phyloP scores from a whole-genome alignment of 2,329 filamentous ascomycete species.

The Penicillium sp. region DNA sequence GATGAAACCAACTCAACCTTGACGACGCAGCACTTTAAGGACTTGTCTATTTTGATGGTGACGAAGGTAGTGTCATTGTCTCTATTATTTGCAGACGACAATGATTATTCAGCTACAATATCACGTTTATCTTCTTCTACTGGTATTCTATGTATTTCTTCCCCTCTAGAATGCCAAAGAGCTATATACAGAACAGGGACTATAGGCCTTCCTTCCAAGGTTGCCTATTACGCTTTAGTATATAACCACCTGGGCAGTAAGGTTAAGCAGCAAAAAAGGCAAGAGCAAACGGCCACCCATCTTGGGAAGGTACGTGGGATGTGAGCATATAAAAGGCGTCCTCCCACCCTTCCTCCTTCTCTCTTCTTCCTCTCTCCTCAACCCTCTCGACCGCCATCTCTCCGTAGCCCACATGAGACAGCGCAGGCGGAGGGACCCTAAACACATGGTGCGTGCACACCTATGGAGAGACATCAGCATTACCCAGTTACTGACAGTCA shows the following conservation, averaged over 20 bases:
- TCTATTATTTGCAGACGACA: fast-evolving
- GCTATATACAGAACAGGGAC: too few relatives aligned
- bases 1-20: not conserved
- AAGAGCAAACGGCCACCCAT: not conserved
- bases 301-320: not conserved
- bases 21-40: not conserved
- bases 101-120: too few relatives aligned
- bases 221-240: too few relatives aligned
- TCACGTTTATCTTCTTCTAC: too few relatives aligned
- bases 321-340: not conserved
- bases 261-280: not conserved
- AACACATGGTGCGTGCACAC: not conserved
- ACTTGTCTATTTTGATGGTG: not conserved
- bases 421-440: not conserved
- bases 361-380: not conserved
- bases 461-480: not conserved
- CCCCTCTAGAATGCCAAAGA: too few relatives aligned
- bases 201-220: too few relatives aligned
- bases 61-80: not conserved
- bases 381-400: not conserved
- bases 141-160: too few relatives aligned
- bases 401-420: not conserved
- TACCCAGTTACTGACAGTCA: not conserved
- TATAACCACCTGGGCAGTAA: not conserved
- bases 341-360: not conserved